Evolutionary conservation across 805 yeast species (phyloP).

Genomic region (Groenewaldozyma tartarivorans): DNA sequence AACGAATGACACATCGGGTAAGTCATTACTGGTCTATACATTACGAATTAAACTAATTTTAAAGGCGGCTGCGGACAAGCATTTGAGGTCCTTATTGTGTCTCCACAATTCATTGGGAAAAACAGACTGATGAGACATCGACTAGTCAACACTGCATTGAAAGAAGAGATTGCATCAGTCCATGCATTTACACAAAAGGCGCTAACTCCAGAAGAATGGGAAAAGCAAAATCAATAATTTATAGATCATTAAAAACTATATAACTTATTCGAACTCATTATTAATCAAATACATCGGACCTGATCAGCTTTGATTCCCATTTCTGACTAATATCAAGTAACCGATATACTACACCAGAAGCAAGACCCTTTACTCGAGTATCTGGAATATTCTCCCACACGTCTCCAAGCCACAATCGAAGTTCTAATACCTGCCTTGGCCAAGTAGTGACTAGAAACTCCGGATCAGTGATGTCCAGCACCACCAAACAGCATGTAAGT

Average conservation of each 20-base stretch:
- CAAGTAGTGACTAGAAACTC: slow-evolving; percentile 19
- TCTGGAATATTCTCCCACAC: slow-evolving; percentile 25
- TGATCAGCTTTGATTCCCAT: slow-evolving; percentile 18
- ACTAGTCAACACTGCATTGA: slow-evolving; percentile 67
- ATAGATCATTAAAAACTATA: not conserved
- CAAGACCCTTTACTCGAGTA: slow-evolving; percentile 20
- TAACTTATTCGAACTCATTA: not conserved
- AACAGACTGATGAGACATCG: slow-evolving; percentile 82
- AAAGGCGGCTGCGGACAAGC: slow-evolving; percentile 96
- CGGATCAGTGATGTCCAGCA: slow-evolving; percentile 24
- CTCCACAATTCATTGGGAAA: slow-evolving; percentile 63
- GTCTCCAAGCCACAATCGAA: slow-evolving; percentile 23
- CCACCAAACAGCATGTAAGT: slow-evolving; percentile 23
- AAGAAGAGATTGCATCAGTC: slow-evolving; percentile 75
- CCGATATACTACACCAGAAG: slow-evolving; percentile 25
- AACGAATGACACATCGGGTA: slow-evolving; percentile 56
- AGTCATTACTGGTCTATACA: not conserved
- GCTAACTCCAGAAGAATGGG: slow-evolving; percentile 87
- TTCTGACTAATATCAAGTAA: slow-evolving; percentile 20
- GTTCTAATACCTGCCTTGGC: slow-evolving; percentile 23
- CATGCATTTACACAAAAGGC: slow-evolving; percentile 81
- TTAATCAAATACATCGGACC: slow-evolving; percentile 2
- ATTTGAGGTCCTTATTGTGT: slow-evolving; percentile 82
- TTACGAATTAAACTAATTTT: not conserved
- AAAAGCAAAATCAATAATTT: slow-evolving; percentile 18